These are phyloP conservation scores for Trametes coccinea DNA, from an alignment of 768 basidiomycete genomes.

Conservation along the genomic window DNA sequence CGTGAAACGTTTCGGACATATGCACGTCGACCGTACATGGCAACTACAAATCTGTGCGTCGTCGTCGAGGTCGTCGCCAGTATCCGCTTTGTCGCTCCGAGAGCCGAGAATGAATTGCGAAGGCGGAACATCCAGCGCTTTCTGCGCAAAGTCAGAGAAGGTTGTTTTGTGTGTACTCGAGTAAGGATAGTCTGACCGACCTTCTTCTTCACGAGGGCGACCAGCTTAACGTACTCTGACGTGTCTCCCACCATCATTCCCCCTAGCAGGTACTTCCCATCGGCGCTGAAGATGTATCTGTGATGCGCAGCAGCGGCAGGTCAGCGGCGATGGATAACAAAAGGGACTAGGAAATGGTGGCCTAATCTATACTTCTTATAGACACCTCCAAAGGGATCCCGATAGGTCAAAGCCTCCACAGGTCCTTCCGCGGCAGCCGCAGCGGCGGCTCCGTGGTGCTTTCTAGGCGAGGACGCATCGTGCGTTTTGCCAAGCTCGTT, in stretches of 20 bases:
- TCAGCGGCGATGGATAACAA: not conserved
- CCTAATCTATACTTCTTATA: slow-evolving; percentile 61
- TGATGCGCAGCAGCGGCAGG: not conserved
- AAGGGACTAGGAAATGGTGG: not conserved
- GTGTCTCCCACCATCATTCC: slow-evolving; percentile 84
- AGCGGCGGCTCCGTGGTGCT: slow-evolving; percentile 19
- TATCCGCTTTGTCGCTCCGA: slow-evolving; percentile 48
- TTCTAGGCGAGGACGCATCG: slow-evolving; percentile 28
- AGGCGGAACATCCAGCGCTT: slow-evolving; percentile 63
- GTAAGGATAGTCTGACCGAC: slow-evolving; percentile 30
- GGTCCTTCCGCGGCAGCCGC: slow-evolving; percentile 38
- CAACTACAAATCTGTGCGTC: slow-evolving; percentile 74
- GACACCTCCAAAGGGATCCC: slow-evolving; percentile 67
- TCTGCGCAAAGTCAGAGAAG: slow-evolving; percentile 38
- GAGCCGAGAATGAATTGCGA: slow-evolving; percentile 66
- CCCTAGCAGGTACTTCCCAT: slow-evolving; percentile 71
- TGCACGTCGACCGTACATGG: slow-evolving; percentile 41
- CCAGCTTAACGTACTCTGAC: slow-evolving; percentile 64
- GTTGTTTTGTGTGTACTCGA: not conserved
- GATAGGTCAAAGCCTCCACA: slow-evolving; percentile 63
- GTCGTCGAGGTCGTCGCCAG: slow-evolving; percentile 68
- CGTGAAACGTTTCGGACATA: not conserved
- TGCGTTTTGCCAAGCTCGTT: not conserved
- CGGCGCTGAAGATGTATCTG: slow-evolving; percentile 66
- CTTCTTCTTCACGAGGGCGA: slow-evolving; percentile 72